phyloP scores from a whole-genome alignment of 345 rosid species.

The Litchi chinensis region DNA sequence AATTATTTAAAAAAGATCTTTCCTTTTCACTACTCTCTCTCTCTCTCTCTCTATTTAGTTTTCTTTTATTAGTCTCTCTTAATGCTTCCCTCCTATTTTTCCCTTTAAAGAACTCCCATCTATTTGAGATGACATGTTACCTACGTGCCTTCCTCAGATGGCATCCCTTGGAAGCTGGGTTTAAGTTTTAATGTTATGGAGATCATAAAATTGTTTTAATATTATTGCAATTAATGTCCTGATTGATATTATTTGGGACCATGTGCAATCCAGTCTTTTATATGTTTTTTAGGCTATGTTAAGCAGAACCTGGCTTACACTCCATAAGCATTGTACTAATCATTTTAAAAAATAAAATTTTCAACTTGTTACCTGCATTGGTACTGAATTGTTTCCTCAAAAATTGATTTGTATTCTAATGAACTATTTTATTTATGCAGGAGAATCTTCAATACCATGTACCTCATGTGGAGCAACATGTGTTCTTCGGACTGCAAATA shows the following conservation, averaged over 20 bases:
- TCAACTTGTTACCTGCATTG: conserved; percentile 2
- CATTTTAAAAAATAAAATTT: neutral
- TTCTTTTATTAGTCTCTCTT: neutral
- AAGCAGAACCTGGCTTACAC: conserved; percentile 1
- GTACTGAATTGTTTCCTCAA: neutral
- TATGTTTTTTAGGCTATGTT: neutral
- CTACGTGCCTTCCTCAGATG: neutral
- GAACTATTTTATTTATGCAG: conserved; percentile 43
- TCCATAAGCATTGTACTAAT: neutral
- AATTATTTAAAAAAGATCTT: neutral
- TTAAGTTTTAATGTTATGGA: neutral
- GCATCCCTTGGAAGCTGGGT: neutral
- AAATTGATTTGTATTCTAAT: neutral
- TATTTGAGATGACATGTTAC: neutral
- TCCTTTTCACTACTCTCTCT: neutral
- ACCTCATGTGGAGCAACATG: conserved; percentile 69
- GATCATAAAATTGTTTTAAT: neutral
- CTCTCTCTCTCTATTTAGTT: neutral
- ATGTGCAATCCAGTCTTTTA: neutral
- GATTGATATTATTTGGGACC: neutral
- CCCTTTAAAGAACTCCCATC: neutral
- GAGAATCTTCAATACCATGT: conserved; percentile 66
- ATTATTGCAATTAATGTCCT: no score
- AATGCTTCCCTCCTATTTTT: conserved; percentile 1
- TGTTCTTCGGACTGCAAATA: conserved; percentile 77